A percentile compares a stretch with the other conserved stretches of the same genome.
Conservation (phyloP, 1,139 yeast species). For the Nakaseomyces delphensis region DNA sequence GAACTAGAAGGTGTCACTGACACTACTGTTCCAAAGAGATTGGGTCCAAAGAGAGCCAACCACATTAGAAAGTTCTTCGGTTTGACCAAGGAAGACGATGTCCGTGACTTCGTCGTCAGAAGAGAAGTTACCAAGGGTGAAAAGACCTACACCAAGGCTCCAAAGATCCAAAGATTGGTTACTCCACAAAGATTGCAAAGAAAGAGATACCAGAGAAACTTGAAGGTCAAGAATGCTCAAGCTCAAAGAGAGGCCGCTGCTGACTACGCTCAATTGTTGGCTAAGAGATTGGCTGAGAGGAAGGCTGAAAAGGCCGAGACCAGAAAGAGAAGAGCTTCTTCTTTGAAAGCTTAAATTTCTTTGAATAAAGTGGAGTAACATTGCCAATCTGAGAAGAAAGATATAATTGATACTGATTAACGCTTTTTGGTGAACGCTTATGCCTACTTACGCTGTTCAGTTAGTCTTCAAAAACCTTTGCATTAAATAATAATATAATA, state of each 20-base stretch:
- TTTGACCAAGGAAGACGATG: conserved; percentile 95
- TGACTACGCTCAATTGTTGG: conserved; percentile 97
- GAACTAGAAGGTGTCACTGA: conserved; percentile 96
- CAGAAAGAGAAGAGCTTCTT: conserved; percentile 99
- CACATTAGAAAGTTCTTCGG: conserved; percentile 99
- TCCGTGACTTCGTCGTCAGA: conserved; percentile 91
- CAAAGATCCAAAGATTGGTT: conserved; percentile 98
- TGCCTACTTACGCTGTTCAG: too few species aligned
- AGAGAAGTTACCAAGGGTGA: conserved; percentile 98
- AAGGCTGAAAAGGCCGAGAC: conserved; percentile 97
- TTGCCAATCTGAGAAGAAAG: too few species aligned
- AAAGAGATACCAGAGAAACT: conserved; percentile 94
- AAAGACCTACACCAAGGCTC: conserved; percentile 98
- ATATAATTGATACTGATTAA: too few species aligned
- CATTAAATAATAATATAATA: too few species aligned
- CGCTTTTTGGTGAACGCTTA: too few species aligned
- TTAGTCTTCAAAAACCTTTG: too few species aligned
- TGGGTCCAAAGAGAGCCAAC: conserved; percentile 99
- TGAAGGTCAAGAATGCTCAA: conserved; percentile 95
- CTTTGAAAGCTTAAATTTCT: conserved; percentile 70
- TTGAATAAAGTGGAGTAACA: not conserved
- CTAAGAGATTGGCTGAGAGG: conserved; percentile 96
- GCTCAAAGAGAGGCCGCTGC: conserved; percentile 99
- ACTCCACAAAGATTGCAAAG: conserved; percentile 99
- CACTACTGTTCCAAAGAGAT: conserved; percentile 91